Evolutionary conservation across 352 stramenopile species (phyloP), one percentile per base, ranked within the genome.

Genomic region (Halophytophthora polymorphica): DNA sequence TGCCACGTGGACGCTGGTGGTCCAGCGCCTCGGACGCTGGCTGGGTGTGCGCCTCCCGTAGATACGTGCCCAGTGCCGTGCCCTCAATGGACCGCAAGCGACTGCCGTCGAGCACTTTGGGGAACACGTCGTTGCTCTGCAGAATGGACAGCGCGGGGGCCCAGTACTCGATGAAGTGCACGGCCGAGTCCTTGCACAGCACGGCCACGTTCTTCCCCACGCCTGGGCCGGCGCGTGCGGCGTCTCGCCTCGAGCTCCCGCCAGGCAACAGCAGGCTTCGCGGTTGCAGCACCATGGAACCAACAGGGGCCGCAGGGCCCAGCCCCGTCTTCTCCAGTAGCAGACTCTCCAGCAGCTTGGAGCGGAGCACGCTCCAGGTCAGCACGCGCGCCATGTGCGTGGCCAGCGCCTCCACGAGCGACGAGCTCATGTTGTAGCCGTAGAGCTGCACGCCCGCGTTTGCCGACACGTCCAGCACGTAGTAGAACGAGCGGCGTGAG

Each of bases 381-480:
- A 89, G 44, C 35, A 89, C 60, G 11, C 75, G 67, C 8, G 80
- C 69, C 8, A 85, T 46, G 35, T 87, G 65, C 7, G 73, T 65
- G 3, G 76, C 51, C 21, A 93, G 54, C 2, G 61, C 64, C 18
- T 93, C 83, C 14, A 87, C 58, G 13, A 91, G 58, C 37, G 69
- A 60, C 1, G 59, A 53, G 36, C 81, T 89, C 70, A 91, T 79
- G 47, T 93, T 93, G 66, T 93, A 93, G 40, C 71, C 83, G 42
- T 84, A 88, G 17, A 88, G 56, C 0, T 61, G 61, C 21, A 93
- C 37, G 0, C 83, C 83, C 25, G 68, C 76, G n/a, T 43, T 66
- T 7, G 66, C 66, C 1, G 79, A 93, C 10, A 93, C 36, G 23
- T 89, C 76, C 15, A 90, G 49, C 23, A 90, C 57, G 45, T 89